Evolutionary conservation across 208 protist species (phyloP), one percentile per base, ranked within the genome.

Genomic region (Phytomonas francai): DNA sequence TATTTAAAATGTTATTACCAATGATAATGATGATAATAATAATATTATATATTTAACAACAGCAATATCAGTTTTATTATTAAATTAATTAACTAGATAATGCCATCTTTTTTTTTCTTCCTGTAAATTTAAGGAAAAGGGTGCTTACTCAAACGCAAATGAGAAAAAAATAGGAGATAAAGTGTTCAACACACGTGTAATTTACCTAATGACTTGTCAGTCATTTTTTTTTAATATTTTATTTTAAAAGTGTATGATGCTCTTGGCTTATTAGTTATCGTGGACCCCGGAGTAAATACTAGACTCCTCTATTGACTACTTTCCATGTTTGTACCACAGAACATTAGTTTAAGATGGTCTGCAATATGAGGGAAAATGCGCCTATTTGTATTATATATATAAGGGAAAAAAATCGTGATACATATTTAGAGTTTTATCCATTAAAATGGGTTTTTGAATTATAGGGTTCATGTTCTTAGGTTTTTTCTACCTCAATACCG

Each of bases 1-100:
- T 34, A 61, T 28, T 60, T 60, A 59, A 62, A 61, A 51, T 42
- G 16, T 63, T 30, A 16, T 28, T 39, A 27, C 42, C 11, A 27
- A n/a, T n/a, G n/a, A n/a, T n/a, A n/a, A n/a, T n/a, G n/a, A n/a
- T n/a, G n/a, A 36, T 36, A 36, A 11, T 36, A 36, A 36, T 36
- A 36, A 36, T 36, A 36, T 11, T 36, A 36, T 11, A 36, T 36
- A 36, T 36, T 36, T 36, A 3, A 36, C 8, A 36, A 36, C 8
- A 36, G 8, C 8, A 36, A 36, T 36, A 36, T 11, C 8, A 36
- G 3, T 11, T 36, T 36, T 36, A 36, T 36, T 36, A 3, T 11
- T 36, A 36, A 36, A 36, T 11, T 36, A 36, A 36, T 36, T 36
- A 36, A 36, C 5, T 22, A 51, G 2, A 22, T n/a, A 51, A 3